phyloP scores from a whole-genome alignment of 2,329 filamentous ascomycete genomes.

The Furcasterigmium furcatum region DNA sequence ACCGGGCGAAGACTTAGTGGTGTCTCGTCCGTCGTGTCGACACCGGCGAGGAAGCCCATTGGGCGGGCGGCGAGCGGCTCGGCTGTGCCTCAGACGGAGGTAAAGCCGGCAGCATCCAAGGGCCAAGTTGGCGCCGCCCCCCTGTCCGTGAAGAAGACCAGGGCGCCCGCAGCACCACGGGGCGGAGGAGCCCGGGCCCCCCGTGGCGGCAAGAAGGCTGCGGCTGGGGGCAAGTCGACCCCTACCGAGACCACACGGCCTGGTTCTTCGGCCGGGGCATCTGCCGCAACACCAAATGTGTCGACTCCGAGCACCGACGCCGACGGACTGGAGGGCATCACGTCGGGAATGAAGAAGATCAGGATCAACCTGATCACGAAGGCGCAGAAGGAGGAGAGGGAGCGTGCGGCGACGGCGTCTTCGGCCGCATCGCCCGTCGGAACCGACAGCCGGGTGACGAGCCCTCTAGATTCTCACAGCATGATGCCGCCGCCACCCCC shows the following conservation, averaged over 20 bases:
- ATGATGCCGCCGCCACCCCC: not conserved
- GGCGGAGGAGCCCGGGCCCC: conserved; percentile 34
- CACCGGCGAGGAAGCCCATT: conserved; percentile 7
- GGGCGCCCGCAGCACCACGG: conserved; percentile 41
- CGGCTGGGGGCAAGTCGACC: conserved; percentile 10
- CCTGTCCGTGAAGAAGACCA: conserved; percentile 53
- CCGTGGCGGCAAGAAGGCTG: conserved; percentile 31
- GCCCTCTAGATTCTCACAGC: not conserved
- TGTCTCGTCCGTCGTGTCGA: conserved; percentile 31
- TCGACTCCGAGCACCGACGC: conserved; percentile 10
- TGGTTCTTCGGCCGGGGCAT: not conserved
- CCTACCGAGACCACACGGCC: not conserved
- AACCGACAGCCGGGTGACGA: not conserved
- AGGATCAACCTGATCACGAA: conserved; percentile 60
- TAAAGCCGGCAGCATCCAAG: not conserved
- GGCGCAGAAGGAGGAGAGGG: conserved; percentile 53
- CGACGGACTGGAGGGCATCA: conserved; percentile 51
- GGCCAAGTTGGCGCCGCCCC: not conserved
- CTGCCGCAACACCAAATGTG: conserved; percentile 4
- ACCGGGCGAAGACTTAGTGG: conserved; percentile 46
- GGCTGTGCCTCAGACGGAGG: not conserved
- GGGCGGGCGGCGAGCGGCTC: not conserved
- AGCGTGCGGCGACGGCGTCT: conserved; percentile 21
- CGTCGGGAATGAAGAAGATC: conserved; percentile 58
- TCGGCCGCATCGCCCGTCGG: not conserved